A percentile compares a stretch with the other conserved stretches of the same genome.
Conservation (phyloP, 1,284 basidiomycete species). For the Melampsora larici-populina region DNA sequence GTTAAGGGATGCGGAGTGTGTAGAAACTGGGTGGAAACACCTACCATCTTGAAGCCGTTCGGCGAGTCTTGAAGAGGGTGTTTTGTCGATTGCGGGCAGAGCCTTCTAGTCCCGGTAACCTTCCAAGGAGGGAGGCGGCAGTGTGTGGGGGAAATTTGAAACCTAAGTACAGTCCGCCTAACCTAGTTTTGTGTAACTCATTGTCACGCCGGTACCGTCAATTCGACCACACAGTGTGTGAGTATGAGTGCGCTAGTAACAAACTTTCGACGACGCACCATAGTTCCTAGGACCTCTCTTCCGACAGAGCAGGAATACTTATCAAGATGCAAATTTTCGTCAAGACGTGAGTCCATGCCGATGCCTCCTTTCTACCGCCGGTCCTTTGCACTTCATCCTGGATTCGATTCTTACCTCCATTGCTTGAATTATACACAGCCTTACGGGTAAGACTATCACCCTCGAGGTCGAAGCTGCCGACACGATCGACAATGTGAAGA, state of each 20-base stretch:
- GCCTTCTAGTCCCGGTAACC: background rate
- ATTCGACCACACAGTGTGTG: background rate
- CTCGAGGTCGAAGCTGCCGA: conserved; percentile 61
- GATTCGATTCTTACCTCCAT: conserved; percentile 47
- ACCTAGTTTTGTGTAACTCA: conserved; percentile 1
- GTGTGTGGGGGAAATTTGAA: background rate
- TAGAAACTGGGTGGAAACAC: background rate
- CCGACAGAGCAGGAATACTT: conserved; percentile 33
- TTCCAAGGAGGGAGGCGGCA: background rate
- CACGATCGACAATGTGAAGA: conserved; percentile 97
- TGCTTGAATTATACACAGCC: conserved; percentile 52
- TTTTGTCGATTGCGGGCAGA: background rate
- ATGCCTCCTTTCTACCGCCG: background rate
- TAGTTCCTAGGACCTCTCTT: conserved; percentile 41
- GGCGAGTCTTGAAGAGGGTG: background rate
- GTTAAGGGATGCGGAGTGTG: background rate
- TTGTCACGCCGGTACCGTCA: background rate
- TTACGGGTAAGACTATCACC: too few species aligned
- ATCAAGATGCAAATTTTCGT: conserved; percentile 60
- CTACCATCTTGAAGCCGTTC: background rate
- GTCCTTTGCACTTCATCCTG: conserved; percentile 47
- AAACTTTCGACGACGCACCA: background rate
- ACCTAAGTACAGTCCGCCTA: background rate
- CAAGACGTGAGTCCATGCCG: conserved; percentile 55
- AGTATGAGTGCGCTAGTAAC: background rate